These are phyloP conservation scores for Diaporthe sp. DNA, from an alignment of 2,329 filamentous ascomycete species.

Conservation along the genomic window DNA sequence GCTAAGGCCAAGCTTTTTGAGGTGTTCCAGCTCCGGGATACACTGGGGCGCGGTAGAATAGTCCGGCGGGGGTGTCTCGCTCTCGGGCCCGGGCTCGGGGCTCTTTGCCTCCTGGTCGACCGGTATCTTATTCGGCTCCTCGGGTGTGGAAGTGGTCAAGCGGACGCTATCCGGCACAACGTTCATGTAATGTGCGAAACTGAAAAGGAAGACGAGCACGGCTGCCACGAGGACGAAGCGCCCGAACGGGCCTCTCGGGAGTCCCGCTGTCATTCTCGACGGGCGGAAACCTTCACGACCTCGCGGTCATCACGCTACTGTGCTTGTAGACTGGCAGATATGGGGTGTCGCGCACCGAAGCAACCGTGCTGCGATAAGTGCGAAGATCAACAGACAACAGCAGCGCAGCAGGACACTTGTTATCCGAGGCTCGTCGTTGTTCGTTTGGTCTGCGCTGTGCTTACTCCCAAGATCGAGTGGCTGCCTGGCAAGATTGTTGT, in stretches of 20 bases:
- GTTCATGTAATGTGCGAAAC: slow-evolving; percentile 11
- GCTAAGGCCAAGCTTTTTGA: slow-evolving; percentile 27
- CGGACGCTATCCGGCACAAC: not conserved
- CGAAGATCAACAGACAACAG: not conserved
- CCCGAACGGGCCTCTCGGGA: slow-evolving; percentile 21
- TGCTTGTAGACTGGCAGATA: not conserved
- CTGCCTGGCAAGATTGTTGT: not conserved
- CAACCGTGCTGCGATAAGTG: not conserved
- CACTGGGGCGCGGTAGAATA: not conserved
- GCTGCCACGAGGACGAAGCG: slow-evolving; percentile 16
- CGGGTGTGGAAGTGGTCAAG: not conserved
- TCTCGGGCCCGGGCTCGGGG: not conserved
- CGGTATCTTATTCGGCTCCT: not conserved
- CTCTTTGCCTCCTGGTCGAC: not conserved
- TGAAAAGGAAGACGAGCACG: slow-evolving; percentile 3
- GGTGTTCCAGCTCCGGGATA: slow-evolving; percentile 15
- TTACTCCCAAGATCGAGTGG: not conserved
- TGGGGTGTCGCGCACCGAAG: not conserved
- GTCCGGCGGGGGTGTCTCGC: not conserved
- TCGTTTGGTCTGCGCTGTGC: not conserved
- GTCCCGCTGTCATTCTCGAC: slow-evolving; percentile 18
- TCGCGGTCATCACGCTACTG: not conserved
- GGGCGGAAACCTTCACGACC: not conserved
- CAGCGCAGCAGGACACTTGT: not conserved
- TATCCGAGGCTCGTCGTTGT: not conserved